Conservation (phyloP, 805 yeast species). For the Candida silvatica region DNA sequence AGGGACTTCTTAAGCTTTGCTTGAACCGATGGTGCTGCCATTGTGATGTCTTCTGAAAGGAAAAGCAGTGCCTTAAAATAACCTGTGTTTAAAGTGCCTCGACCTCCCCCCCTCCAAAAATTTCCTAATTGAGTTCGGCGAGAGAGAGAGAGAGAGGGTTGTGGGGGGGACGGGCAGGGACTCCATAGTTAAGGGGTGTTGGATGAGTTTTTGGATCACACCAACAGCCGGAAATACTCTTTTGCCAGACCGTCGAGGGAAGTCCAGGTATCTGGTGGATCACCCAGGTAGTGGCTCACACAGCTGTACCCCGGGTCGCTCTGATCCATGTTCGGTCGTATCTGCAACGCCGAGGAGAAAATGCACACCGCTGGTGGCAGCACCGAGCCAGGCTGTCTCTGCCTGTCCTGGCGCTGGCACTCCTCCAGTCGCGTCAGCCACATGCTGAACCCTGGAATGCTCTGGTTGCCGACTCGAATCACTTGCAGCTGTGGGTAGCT, state of each 20-base stretch:
- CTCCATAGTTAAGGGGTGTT: no score
- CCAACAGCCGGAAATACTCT: no score
- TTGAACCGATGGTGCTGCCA: constrained; percentile 13
- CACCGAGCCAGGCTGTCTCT: constrained; percentile 6
- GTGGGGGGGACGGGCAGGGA: no score
- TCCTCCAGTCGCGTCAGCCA: constrained; percentile 18
- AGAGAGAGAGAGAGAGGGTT: no score
- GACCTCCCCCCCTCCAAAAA: no score
- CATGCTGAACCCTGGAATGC: constrained; percentile 15
- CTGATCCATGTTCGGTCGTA: constrained; percentile 16
- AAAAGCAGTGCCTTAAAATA: no score
- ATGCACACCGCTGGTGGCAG: constrained; percentile 15
- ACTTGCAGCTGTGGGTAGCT: constrained; percentile 8
- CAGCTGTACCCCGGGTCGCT: constrained; percentile 4
- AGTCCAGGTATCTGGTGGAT: constrained; percentile 2
- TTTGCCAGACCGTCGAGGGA: constrained; percentile 3
- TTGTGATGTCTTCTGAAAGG: no score
- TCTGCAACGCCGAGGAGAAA: constrained; percentile 26
- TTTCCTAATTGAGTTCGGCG: no score
- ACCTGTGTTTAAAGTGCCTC: no score
- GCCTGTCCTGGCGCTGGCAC: constrained; percentile 8
- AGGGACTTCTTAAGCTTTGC: constrained; percentile 49
- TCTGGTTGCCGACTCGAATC: constrained; percentile 12
- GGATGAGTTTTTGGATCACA: no score
- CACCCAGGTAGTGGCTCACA: constrained; percentile 15